Evolutionary conservation across 139 green algal species (phyloP), one percentile per base, ranked within the genome.

Genomic region (Chlamydomonas schloesseri): DNA sequence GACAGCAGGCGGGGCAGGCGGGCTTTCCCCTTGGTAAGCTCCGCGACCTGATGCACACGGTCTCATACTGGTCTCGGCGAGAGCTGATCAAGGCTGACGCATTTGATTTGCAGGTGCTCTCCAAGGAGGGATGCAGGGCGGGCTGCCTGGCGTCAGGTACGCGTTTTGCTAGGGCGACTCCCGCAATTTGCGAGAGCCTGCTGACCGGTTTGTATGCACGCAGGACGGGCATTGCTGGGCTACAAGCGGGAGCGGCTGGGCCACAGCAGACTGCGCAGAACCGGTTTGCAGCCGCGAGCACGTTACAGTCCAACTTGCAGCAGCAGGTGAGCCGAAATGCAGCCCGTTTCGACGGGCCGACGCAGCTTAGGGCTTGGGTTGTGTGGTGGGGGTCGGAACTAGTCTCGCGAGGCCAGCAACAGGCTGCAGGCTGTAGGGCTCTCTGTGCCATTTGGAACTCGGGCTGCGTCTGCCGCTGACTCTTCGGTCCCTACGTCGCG

Each of bases 121-220:
- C 10, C 85, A 89, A 84, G 85, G 76, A 73, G 77, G 77, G 65
- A 77, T 83, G 76, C 81, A 86, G n/a, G 72, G 64, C 26, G 73
- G 77, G 13, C 47, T 87, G 33, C 80, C 80, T 42, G 86, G 86
- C 33, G 86, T 87, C n/a, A 87, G 86, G 86, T 90, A 47, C 69
- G 73, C 20, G 37, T 55, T 58, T 67, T 55, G 67, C 34, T 50
- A 37, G 15, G 60, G 2, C 15, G 5, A 17, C 29, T 55, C 23
- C 0, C 57, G 74, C 13, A 33, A 82, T 24, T 33, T 20, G 37
- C 23, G n/a, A 64, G 36, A 46, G 11, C 17, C 13, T 33, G 71
- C 73, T 81, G 50, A 69, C 31, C 46, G 6, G 8, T 10, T 37
- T 0, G 26, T 36, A 0, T 78, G 1, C 24, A 26, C 57, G 65